phyloP scores from a whole-genome alignment of 768 basidiomycete genomes.

The Trametes cingulata region DNA sequence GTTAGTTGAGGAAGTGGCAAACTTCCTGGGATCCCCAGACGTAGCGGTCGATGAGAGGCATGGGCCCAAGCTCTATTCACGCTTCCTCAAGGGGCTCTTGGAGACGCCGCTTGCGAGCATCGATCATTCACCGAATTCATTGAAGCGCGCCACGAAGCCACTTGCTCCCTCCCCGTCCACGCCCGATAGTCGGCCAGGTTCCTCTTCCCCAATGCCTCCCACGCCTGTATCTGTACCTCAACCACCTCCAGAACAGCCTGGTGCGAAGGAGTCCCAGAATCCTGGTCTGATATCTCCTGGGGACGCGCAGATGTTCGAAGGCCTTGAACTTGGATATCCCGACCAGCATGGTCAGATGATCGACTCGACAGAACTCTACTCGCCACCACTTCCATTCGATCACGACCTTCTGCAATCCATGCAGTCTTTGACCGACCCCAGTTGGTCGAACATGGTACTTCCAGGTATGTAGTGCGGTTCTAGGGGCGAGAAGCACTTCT shows the following conservation, averaged over 20 bases:
- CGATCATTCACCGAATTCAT: constrained; percentile 13
- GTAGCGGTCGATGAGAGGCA: constrained; percentile 81
- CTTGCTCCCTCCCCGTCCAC: background rate
- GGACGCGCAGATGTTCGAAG: constrained; percentile 19
- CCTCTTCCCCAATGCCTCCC: constrained; percentile 2
- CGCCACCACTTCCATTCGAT: constrained; percentile 58
- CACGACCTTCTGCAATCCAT: constrained; percentile 61
- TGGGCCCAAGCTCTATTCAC: constrained; percentile 77
- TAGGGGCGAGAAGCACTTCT: too few species aligned
- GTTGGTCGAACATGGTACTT: constrained; percentile 56
- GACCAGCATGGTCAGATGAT: constrained; percentile 24
- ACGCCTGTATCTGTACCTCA: background rate
- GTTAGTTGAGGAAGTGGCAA: constrained; percentile 64
- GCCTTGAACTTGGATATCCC: constrained; percentile 18
- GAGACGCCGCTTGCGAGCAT: constrained; percentile 34
- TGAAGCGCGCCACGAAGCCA: constrained; percentile 11
- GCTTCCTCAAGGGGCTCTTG: constrained; percentile 73
- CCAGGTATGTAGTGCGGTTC: constrained; percentile 41
- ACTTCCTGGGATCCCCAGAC: constrained; percentile 66
- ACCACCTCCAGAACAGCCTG: background rate
- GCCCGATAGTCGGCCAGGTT: constrained; percentile 3
- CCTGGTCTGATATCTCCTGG: background rate
- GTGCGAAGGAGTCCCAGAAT: background rate
- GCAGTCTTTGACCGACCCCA: constrained; percentile 55
- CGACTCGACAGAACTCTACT: constrained; percentile 43